These are phyloP conservation scores for Lathyrus tuberosus DNA, from an alignment of 306 rosid genomes.

Conservation along the genomic window DNA sequence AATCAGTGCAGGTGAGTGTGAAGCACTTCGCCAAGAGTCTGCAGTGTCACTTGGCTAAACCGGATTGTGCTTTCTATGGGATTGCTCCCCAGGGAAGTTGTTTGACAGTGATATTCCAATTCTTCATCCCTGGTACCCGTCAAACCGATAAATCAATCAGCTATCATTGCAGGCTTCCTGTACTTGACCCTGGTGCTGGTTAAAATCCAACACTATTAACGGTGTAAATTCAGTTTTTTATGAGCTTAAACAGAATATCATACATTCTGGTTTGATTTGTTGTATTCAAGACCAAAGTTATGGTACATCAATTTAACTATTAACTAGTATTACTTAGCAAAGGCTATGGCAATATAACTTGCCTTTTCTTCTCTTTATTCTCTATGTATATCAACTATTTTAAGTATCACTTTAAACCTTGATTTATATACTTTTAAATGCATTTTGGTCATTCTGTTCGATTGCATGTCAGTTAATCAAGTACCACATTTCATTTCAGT, in stretches of 20 bases:
- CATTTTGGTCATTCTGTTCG: no score
- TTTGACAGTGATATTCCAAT: slow-evolving; percentile 68
- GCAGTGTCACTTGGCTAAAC: slow-evolving; percentile 86
- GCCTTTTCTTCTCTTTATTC: not conserved
- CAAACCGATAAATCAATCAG: slow-evolving; percentile 92
- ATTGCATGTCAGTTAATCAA: no score
- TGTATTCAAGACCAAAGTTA: not conserved
- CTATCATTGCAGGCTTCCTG: slow-evolving; percentile 95
- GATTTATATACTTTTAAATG: not conserved
- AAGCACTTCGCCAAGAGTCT: slow-evolving; percentile 93
- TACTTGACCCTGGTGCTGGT: slow-evolving; percentile 72
- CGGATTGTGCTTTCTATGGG: slow-evolving; percentile 97
- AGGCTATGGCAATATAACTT: not conserved
- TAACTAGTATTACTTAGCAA: not conserved
- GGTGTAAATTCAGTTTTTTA: slow-evolving; percentile 16
- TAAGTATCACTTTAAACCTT: slow-evolving; percentile 8
- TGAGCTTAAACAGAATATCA: slow-evolving; percentile 21
- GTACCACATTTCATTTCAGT: no score
- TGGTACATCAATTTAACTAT: not conserved
- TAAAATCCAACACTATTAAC: slow-evolving; percentile 33
- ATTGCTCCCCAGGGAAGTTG: slow-evolving; percentile 80
- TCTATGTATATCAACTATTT: not conserved
- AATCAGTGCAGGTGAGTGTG: slow-evolving; percentile 88
- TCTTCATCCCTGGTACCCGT: slow-evolving; percentile 73
- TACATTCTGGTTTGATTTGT: not conserved